Conservation (phyloP, 345 rosid genomes). For the Adansonia digitata region DNA sequence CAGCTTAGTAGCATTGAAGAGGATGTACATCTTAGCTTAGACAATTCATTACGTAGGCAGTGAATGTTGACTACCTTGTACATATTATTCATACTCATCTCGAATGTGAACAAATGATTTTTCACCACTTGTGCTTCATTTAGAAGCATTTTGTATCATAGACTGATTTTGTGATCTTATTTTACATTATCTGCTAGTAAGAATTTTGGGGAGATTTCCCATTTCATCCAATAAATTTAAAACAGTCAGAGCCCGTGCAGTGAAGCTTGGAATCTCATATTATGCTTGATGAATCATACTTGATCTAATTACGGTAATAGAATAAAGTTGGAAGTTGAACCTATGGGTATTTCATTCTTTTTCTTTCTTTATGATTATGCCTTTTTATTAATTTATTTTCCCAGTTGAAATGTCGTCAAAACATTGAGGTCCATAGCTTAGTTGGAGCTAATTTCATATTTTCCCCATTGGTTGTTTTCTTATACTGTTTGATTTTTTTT, state of each 20-base stretch:
- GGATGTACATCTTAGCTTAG: background rate
- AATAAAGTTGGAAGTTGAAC: too few relatives aligned
- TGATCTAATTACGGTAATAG: too few relatives aligned
- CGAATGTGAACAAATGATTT: background rate
- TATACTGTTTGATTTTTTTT: background rate
- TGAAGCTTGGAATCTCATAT: too few relatives aligned
- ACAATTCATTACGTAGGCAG: background rate
- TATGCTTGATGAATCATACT: too few relatives aligned
- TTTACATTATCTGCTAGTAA: background rate
- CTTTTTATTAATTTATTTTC: too few relatives aligned
- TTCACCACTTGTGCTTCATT: background rate
- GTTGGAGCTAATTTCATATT: background rate
- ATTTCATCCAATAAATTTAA: background rate
- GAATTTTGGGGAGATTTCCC: background rate
- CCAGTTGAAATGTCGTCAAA: background rate
- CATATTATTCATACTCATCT: background rate
- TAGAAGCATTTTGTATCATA: background rate
- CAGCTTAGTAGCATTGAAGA: background rate
- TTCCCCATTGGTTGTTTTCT: background rate
- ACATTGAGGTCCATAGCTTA: background rate
- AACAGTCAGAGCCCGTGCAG: background rate
- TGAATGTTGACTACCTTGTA: background rate
- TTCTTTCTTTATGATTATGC: too few relatives aligned
- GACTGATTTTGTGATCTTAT: background rate
- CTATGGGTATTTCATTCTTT: too few relatives aligned